These are phyloP conservation scores for Thelonectria discophora DNA, from an alignment of 2,329 filamentous ascomycete genomes.

Conservation along the genomic window DNA sequence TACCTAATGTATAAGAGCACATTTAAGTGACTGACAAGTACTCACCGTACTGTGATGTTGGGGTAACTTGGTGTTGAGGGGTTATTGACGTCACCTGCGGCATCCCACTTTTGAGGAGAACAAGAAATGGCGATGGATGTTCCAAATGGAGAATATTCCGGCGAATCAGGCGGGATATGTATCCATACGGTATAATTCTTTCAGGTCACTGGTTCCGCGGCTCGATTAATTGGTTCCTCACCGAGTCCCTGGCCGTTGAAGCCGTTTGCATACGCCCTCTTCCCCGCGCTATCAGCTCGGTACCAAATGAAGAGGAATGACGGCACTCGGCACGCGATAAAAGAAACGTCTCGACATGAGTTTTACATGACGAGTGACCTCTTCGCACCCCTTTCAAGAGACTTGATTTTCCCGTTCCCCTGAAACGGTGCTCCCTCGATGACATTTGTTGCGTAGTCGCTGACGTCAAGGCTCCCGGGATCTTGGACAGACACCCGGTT, in stretches of 20 bases:
- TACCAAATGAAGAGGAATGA: not conserved
- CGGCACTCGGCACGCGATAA: not conserved
- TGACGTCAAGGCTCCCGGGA: constrained; percentile 42
- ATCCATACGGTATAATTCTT: too few species aligned
- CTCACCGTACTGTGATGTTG: too few species aligned
- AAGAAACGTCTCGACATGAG: not conserved
- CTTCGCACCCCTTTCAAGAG: not conserved
- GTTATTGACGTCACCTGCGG: constrained; percentile 35
- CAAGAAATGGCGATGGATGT: not conserved
- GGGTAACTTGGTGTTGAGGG: constrained; percentile 1
- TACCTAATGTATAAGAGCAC: not conserved
- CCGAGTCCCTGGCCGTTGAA: not conserved
- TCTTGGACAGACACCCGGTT: constrained; percentile 16
- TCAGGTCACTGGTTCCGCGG: not conserved
- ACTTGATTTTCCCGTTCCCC: not conserved
- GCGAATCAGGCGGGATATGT: too few species aligned
- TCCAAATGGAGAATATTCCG: not conserved
- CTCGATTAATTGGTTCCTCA: not conserved
- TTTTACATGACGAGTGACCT: not conserved
- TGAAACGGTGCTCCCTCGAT: constrained; percentile 5
- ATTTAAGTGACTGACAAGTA: too few species aligned
- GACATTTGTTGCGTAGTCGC: constrained; percentile 31
- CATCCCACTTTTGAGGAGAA: not conserved
- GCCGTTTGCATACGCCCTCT: not conserved
- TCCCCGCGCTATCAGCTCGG: not conserved